Conservation (phyloP, 78 protist species). For the Andalucia godoyi region DNA sequence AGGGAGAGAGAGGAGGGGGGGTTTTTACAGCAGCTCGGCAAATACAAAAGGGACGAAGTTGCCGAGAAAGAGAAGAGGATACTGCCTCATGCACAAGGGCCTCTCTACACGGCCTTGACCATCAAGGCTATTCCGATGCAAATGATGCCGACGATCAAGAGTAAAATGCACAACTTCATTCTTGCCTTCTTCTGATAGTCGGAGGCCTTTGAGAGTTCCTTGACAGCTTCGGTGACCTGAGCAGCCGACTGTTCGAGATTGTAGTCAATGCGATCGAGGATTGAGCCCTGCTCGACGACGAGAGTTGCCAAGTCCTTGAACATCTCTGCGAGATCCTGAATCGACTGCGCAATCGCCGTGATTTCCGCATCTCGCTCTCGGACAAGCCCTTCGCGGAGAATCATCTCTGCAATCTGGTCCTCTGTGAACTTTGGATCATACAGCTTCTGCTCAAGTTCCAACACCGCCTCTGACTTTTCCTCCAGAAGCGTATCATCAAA, state of each 20-base stretch:
- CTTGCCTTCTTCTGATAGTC: neutral
- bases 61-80: too few relatives aligned
- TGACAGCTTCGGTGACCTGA: constrained; percentile 3
- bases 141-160: neutral
- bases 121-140: constrained; percentile 1
- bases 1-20: too few relatives aligned
- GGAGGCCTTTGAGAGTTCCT: neutral
- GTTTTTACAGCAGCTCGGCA: too few relatives aligned
- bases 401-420: constrained; percentile 6
- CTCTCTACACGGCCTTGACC: too few relatives aligned
- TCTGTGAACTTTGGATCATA: neutral
- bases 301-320: constrained; percentile 38
- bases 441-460: neutral
- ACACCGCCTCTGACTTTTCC: neutral
- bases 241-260: constrained; percentile 21
- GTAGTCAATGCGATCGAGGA: constrained; percentile 56
- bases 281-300: constrained; percentile 55
- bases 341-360: constrained; percentile 8
- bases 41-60: too few relatives aligned
- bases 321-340: constrained; percentile 26
- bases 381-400: neutral
- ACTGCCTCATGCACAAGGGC: too few relatives aligned
- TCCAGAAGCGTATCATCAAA: neutral
- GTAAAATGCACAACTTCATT: constrained; percentile 11
- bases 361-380: constrained; percentile 21